Conservation (phyloP, 139 green algal genomes). For the Coelastrella sp. region DNA sequence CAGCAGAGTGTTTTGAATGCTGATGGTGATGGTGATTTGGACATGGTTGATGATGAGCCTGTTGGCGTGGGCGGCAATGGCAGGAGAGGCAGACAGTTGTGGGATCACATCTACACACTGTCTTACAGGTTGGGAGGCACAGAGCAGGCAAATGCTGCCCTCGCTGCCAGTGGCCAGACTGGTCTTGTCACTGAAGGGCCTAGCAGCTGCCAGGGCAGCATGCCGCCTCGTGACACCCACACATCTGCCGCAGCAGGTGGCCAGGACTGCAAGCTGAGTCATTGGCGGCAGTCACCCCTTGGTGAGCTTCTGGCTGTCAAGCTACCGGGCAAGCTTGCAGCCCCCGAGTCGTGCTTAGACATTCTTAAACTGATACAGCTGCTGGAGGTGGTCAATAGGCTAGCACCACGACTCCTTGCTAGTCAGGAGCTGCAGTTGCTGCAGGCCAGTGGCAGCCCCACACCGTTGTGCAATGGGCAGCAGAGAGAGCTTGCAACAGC, state of each 20-base stretch:
- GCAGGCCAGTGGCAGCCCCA: neutral
- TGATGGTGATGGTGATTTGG: slow-evolving; percentile 28
- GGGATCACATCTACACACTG: slow-evolving; percentile 92
- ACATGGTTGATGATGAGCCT: slow-evolving; percentile 45
- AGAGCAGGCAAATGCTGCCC: neutral
- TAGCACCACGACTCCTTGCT: slow-evolving; percentile 43
- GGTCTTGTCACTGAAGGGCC: neutral
- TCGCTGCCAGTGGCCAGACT: neutral
- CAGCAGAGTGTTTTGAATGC: slow-evolving; percentile 51
- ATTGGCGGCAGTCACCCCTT: slow-evolving; percentile 25
- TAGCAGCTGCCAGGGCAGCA: slow-evolving; percentile 27
- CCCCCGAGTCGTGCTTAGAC: slow-evolving; percentile 51
- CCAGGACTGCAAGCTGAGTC: neutral
- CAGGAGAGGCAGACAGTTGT: slow-evolving; percentile 67
- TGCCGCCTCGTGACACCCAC: neutral
- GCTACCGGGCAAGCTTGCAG: slow-evolving; percentile 49
- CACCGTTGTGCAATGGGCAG: neutral
- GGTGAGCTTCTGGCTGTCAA: slow-evolving; percentile 67
- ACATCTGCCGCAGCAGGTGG: slow-evolving; percentile 1
- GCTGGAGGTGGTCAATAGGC: slow-evolving; percentile 79
- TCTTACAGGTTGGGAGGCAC: slow-evolving; percentile 66
- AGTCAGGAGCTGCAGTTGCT: slow-evolving; percentile 33
- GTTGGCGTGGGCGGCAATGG: slow-evolving; percentile 19
- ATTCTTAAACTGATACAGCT: slow-evolving; percentile 79
- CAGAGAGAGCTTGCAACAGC: neutral